These are phyloP conservation scores for Apium graveolens DNA, from an alignment of 129 eudicot genomes.

Conservation along the genomic window DNA sequence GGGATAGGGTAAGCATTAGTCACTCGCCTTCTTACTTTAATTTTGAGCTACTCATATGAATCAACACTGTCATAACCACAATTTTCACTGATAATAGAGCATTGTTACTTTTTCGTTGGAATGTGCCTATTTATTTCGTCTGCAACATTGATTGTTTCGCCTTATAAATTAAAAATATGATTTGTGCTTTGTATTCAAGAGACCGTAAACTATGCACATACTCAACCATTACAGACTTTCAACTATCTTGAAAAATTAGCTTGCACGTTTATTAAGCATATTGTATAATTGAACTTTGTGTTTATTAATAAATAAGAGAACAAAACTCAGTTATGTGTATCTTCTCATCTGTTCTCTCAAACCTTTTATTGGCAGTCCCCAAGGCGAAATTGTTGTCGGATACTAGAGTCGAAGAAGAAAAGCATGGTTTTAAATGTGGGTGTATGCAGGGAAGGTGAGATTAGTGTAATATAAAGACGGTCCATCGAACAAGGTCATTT, in stretches of 20 bases:
- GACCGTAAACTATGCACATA: neutral
- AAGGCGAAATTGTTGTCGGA: constrained; percentile 81
- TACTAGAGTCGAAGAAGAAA: constrained; percentile 41
- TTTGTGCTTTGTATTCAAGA: neutral
- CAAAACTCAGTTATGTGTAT: neutral
- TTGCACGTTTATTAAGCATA: neutral
- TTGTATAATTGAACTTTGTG: neutral
- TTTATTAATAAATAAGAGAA: neutral
- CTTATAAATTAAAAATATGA: neutral
- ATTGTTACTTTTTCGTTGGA: neutral
- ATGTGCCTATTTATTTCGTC: neutral
- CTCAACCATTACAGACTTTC: neutral
- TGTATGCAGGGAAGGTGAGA: constrained; percentile 57
- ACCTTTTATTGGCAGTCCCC: constrained; percentile 49
- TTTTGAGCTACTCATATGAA: neutral
- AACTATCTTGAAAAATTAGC: neutral
- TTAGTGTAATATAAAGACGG: constrained; percentile 21
- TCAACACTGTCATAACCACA: neutral
- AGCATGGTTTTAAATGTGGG: constrained; percentile 71
- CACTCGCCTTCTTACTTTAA: neutral
- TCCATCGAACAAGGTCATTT: neutral
- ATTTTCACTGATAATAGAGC: neutral
- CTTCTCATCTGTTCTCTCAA: neutral
- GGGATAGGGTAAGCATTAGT: constrained; percentile 72
- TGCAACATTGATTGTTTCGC: neutral